A percentile compares a stretch with the other conserved stretches of the same genome.
Conservation (phyloP, 768 basidiomycete genomes). For the Kwoniella heveanensis region DNA sequence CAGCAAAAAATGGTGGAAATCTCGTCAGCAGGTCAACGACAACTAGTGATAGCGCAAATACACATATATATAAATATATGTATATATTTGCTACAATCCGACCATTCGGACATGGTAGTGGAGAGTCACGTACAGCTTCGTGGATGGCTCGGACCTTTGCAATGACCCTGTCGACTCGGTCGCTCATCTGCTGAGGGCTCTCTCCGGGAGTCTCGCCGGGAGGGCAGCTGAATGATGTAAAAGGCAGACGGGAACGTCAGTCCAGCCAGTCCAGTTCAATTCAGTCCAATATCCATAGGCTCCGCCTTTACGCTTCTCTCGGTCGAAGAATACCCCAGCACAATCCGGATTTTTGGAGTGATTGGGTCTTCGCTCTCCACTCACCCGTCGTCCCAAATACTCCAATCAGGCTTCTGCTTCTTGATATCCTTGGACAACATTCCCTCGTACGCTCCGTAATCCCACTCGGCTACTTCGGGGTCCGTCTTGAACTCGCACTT, state of each 20-base stretch:
- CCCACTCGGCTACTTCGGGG: slow-evolving; percentile 66
- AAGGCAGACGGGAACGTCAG: background rate
- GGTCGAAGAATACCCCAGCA: too few species aligned
- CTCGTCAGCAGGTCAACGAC: too few species aligned
- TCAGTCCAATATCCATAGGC: too few species aligned
- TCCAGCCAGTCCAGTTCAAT: background rate
- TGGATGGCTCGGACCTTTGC: slow-evolving; percentile 62
- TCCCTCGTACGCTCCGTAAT: slow-evolving; percentile 88
- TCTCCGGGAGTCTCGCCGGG: slow-evolving; percentile 67
- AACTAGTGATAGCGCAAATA: too few species aligned
- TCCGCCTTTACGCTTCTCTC: too few species aligned
- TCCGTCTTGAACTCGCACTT: slow-evolving; percentile 42
- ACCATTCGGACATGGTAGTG: too few species aligned
- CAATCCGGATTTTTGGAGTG: too few species aligned
- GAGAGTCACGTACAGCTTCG: slow-evolving; percentile 36
- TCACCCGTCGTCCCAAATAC: slow-evolving; percentile 84
- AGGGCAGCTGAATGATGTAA: slow-evolving; percentile 65
- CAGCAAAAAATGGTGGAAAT: too few species aligned
- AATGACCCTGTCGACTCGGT: slow-evolving; percentile 76
- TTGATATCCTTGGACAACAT: slow-evolving; percentile 76
- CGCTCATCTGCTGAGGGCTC: slow-evolving; percentile 74
- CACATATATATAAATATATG: too few species aligned
- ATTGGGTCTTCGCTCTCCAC: slow-evolving; percentile 40
- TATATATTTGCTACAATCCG: too few species aligned
- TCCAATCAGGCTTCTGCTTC: slow-evolving; percentile 65